Conservation (phyloP, 805 yeast species). For the Komagataella kurtzmanii region DNA sequence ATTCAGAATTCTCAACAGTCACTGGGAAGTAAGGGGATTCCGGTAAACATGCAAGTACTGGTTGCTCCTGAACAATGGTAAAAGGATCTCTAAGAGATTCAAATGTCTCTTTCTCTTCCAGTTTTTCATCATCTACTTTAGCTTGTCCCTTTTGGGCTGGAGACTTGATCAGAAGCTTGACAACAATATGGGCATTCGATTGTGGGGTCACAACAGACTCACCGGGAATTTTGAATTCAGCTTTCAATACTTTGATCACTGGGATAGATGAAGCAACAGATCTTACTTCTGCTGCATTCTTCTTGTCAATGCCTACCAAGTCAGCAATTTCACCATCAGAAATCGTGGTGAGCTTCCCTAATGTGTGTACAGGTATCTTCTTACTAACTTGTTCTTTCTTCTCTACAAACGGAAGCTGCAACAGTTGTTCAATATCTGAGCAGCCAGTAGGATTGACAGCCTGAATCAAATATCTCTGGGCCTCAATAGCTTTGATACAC, state of each 20-base stretch:
- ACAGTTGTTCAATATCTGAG: conserved; percentile 41
- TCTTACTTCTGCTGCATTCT: conserved; percentile 21
- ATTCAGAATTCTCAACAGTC: conserved; percentile 8
- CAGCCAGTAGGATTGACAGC: conserved; percentile 44
- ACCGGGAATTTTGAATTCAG: conserved; percentile 80
- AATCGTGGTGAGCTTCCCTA: conserved; percentile 57
- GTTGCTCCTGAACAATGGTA: conserved; percentile 49
- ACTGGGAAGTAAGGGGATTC: conserved; percentile 71
- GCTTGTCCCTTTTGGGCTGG: conserved; percentile 44
- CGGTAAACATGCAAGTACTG: conserved; percentile 44
- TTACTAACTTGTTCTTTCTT: conserved; percentile 32
- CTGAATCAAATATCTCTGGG: conserved; percentile 61
- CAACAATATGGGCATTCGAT: conserved; percentile 58
- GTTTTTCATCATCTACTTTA: conserved; percentile 16
- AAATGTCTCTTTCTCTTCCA: conserved; percentile 45
- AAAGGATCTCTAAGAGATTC: conserved; percentile 66
- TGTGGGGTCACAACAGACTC: conserved; percentile 60
- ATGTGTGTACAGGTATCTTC: conserved; percentile 37
- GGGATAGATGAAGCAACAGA: conserved; percentile 57
- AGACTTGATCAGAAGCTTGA: conserved; percentile 68
- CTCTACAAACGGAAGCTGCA: conserved; percentile 73
- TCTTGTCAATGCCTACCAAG: conserved; percentile 36
- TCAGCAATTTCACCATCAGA: conserved; percentile 40
- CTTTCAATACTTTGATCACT: conserved; percentile 46
- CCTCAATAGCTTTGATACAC: conserved; percentile 43